Conservation (phyloP, 169 alveolate species). For the Theileria orientalis region DNA sequence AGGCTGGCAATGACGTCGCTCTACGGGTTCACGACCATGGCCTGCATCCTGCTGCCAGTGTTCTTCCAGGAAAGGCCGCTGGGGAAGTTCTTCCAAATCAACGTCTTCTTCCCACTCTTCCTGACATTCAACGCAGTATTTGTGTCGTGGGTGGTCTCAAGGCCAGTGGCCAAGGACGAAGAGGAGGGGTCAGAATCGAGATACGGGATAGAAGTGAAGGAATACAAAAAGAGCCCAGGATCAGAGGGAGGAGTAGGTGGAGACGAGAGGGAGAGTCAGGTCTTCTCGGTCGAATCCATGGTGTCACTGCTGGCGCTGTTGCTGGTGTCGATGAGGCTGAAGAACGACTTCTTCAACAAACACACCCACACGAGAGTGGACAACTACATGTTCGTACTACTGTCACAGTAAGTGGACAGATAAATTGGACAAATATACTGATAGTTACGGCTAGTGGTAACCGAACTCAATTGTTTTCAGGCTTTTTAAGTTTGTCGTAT, state of each 20-base stretch:
- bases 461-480: background rate
- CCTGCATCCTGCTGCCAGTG: slow-evolving; percentile 42
- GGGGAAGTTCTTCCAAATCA: slow-evolving; percentile 12
- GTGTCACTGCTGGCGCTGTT: slow-evolving; percentile 18
- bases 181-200: background rate
- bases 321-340: slow-evolving; percentile 15
- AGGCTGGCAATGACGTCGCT: slow-evolving; percentile 31
- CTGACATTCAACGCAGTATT: slow-evolving; percentile 37
- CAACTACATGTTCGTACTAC: background rate
- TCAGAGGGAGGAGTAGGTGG: background rate
- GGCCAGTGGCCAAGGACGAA: background rate
- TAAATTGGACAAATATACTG: background rate
- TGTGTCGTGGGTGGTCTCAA: slow-evolving; percentile 28
- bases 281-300: slow-evolving; percentile 9
- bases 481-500: background rate
- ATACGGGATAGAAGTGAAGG: background rate
- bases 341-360: slow-evolving; percentile 12
- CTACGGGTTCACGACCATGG: slow-evolving; percentile 45
- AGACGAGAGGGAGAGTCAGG: background rate
- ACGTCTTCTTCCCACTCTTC: slow-evolving; percentile 38
- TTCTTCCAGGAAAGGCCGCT: background rate
- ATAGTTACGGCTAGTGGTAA: background rate
- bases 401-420: slow-evolving; percentile 10
- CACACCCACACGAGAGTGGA: background rate
- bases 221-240: background rate